Base-by-base conservation (phyloP, 1,284 basidiomycete genomes). In the Leucoagaricus sp. region DNA sequence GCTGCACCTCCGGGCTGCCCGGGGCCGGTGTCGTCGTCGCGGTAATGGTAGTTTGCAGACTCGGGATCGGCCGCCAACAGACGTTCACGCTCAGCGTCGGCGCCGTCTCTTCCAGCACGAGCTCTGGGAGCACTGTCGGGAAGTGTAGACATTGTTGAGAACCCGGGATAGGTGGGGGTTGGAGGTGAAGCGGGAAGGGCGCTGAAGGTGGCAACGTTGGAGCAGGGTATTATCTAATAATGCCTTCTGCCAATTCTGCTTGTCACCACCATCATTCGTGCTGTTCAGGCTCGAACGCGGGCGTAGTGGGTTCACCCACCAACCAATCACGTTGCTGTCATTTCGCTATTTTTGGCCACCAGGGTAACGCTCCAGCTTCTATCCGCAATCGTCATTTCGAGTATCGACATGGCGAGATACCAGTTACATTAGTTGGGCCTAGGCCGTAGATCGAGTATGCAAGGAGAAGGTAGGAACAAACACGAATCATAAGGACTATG, bases 401-500 rank as follows among this genome's bases (percentile, higher is more conserved):
- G 41, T 13, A 44, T 45, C 19, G 17, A 28, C 2, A 31, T 5
- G 29, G 13, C 15, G 36, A 15, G 25, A 15, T 34, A 44, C 23
- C 13, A 19, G 53, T 31, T 54, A 54, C 26, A 54, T 54, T 47
- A 54, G 26, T 23, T 41, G 21, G n/a, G 41, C 31, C 12, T 46
- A 25, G 48, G 26, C 15, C 26, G 42, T 46, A 46, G 25, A n/a
- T 33, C 36, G n/a, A 25, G 25, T 53, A 53, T 26, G 44, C 28
- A 12, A 23, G n/a, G 42, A 34, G 12, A 46, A 23, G 9, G 19
- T 13, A 26, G 12, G 19, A n/a, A 45, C 15, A 13, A 19, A 38
- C 40, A 47, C 9, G 41, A 44, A 53, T 21, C 40, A 42, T 23
- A 53, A 46, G 33, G 41, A 48, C 45, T 54, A 54, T 48, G 53